Evolutionary conservation across 225 moss, liverwort and hornwort species (phyloP).

Genomic region (Neckera pumila): DNA sequence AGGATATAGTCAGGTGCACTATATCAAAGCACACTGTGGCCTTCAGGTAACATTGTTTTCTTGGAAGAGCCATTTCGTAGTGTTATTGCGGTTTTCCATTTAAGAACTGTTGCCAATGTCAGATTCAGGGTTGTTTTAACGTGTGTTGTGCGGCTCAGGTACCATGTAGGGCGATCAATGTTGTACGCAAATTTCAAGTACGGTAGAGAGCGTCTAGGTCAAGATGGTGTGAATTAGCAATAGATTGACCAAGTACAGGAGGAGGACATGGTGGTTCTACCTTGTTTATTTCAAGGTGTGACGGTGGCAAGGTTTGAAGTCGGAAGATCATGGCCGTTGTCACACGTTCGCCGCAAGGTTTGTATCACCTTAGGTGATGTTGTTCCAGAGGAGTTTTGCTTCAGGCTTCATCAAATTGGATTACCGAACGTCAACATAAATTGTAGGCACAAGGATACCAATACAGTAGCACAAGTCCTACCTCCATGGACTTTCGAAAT

Average conservation of each 20-base stretch:
- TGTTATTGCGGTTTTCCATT: accelerated
- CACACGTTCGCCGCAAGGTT: too few species aligned
- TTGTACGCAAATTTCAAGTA: not conserved
- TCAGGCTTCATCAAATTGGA: accelerated
- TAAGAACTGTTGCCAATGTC: accelerated
- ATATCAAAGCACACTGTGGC: too few species aligned
- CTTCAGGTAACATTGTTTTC: too few species aligned
- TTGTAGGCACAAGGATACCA: not conserved
- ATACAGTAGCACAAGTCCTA: too few species aligned
- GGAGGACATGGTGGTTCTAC: not conserved
- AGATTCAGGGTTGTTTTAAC: accelerated
- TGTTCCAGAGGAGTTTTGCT: too few species aligned
- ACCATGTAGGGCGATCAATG: not conserved
- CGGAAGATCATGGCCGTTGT: too few species aligned
- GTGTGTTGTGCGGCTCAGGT: accelerated
- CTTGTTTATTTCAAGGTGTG: not conserved
- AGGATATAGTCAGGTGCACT: too few species aligned
- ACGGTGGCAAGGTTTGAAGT: not conserved
- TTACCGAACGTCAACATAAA: accelerated
- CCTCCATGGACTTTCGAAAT: too few species aligned
- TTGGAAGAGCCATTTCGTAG: too few species aligned
- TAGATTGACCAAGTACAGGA: not conserved
- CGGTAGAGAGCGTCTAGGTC: accelerated
- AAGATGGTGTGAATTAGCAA: not conserved
- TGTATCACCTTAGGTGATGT: too few species aligned